Evolutionary conservation across 345 rosid species (phyloP).

Genomic region (Salix udensis): DNA sequence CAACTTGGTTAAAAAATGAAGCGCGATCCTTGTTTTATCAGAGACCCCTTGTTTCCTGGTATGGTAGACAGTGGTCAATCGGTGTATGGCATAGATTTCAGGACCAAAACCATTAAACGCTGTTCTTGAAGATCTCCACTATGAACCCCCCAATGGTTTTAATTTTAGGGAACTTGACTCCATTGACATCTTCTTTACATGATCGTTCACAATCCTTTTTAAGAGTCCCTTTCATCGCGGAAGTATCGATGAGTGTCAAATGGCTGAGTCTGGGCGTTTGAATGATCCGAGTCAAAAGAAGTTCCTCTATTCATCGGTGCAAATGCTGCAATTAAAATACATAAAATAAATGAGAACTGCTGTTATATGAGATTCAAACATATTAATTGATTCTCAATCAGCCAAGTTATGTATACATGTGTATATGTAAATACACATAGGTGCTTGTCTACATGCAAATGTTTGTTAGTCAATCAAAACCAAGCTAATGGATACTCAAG

Average conservation of each 20-base stretch:
- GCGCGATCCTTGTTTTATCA: too few relatives aligned
- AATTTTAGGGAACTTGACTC: background rate
- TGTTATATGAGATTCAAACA: background rate
- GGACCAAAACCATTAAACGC: background rate
- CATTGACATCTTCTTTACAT: too few relatives aligned
- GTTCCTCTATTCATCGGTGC: constrained; percentile 62
- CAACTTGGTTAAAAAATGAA: background rate
- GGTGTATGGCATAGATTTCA: background rate
- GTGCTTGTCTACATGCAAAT: background rate
- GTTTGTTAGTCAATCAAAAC: background rate
- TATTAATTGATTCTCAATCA: too few relatives aligned
- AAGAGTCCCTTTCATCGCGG: constrained; percentile 6
- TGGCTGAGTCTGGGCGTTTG: constrained; percentile 39
- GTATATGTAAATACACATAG: background rate
- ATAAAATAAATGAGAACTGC: constrained; percentile 11
- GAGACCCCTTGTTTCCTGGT: background rate
- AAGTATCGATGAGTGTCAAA: constrained; percentile 40
- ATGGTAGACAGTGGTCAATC: background rate
- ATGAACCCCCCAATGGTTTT: too few relatives aligned
- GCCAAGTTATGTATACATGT: background rate
- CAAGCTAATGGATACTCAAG: background rate
- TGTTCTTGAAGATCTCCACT: background rate
- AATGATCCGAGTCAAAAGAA: constrained; percentile 20
- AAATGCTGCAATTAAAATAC: constrained; percentile 53
- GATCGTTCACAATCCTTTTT: background rate